These are phyloP conservation scores for Fusarium sororula DNA, from an alignment of 2,329 filamentous ascomycete species.

Conservation along the genomic window DNA sequence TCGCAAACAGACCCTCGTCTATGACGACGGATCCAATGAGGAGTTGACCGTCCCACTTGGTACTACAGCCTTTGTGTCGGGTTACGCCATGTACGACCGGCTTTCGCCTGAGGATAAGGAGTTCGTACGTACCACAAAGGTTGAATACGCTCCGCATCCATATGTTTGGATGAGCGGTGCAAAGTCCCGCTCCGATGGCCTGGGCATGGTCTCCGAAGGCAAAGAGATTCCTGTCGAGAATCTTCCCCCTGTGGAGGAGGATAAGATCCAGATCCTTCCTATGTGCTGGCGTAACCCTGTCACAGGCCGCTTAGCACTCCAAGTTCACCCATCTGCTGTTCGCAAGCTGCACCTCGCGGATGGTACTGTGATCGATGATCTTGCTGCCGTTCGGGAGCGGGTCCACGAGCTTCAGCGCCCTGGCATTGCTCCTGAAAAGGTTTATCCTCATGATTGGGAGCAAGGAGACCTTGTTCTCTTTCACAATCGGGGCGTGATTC, in stretches of 20 bases:
- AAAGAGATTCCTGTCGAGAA: slow-evolving; percentile 67
- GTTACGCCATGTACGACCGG: slow-evolving; percentile 74
- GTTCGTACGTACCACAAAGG: slow-evolving; percentile 71
- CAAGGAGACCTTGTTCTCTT: slow-evolving; percentile 81
- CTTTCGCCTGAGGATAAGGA: slow-evolving; percentile 72
- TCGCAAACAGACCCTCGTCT: slow-evolving; percentile 72
- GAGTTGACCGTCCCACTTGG: slow-evolving; percentile 75
- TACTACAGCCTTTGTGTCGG: slow-evolving; percentile 79
- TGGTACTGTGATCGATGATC: slow-evolving; percentile 74
- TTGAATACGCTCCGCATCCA: slow-evolving; percentile 81
- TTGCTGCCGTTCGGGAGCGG: slow-evolving; percentile 72
- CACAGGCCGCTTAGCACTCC: slow-evolving; percentile 73
- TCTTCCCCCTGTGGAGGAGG: slow-evolving; percentile 71
- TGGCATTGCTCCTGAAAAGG: slow-evolving; percentile 72
- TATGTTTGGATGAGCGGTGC: slow-evolving; percentile 84
- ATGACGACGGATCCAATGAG: slow-evolving; percentile 76
- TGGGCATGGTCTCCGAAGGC: slow-evolving; percentile 75
- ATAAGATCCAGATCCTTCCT: slow-evolving; percentile 76
- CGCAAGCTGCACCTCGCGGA: slow-evolving; percentile 73
- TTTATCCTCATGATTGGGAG: slow-evolving; percentile 81
- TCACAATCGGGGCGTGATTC: slow-evolving; percentile 79
- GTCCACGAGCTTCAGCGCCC: slow-evolving; percentile 76
- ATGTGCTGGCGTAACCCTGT: slow-evolving; percentile 82
- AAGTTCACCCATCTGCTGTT: slow-evolving; percentile 78
- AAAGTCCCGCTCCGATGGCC: slow-evolving; percentile 71